Percentiles rank a stretch among this genome's conserved stretches.
These are phyloP conservation scores for Penicillium sp. DNA, from an alignment of 2,329 filamentous ascomycete species.

Conservation along the genomic window DNA sequence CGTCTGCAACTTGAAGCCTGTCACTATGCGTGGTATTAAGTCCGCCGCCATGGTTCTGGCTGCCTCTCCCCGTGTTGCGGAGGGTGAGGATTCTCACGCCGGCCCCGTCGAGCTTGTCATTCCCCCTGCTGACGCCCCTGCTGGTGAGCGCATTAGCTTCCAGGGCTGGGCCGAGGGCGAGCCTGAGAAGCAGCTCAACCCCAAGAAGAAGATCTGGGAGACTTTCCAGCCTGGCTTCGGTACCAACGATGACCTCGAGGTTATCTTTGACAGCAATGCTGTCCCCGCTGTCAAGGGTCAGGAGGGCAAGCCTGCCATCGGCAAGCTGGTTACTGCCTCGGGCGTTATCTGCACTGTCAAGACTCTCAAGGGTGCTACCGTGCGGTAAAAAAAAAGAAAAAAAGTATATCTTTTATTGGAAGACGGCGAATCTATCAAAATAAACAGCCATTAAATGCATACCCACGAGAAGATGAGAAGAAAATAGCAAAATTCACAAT, in stretches of 20 bases:
- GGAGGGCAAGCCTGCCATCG: conserved; percentile 55
- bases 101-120: conserved; percentile 89
- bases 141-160: conserved; percentile 88
- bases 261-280: conserved; percentile 77
- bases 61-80: conserved; percentile 78
- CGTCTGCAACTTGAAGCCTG: conserved; percentile 97
- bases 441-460: conserved; percentile 16
- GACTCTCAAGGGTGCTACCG: conserved; percentile 74
- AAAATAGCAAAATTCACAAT: conserved; percentile 14
- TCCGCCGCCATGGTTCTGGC: conserved; percentile 89
- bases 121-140: conserved; percentile 74
- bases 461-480: conserved; percentile 23
- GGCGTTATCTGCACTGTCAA: conserved; percentile 82
- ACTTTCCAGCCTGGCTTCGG: conserved; percentile 94
- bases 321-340: conserved; percentile 69
- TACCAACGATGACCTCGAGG: conserved; percentile 76
- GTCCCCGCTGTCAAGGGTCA: conserved; percentile 75
- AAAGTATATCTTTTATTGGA: conserved; percentile 2
- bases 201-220: conserved; percentile 99
- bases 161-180: conserved; percentile 85
- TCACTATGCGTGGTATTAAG: conserved; percentile 94
- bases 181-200: conserved; percentile 90
- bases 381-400: conserved; percentile 62
- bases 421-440: conserved; percentile 8
- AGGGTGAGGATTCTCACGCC: conserved; percentile 83